Conservation (phyloP, 768 basidiomycete genomes). For the Russula virescens region DNA sequence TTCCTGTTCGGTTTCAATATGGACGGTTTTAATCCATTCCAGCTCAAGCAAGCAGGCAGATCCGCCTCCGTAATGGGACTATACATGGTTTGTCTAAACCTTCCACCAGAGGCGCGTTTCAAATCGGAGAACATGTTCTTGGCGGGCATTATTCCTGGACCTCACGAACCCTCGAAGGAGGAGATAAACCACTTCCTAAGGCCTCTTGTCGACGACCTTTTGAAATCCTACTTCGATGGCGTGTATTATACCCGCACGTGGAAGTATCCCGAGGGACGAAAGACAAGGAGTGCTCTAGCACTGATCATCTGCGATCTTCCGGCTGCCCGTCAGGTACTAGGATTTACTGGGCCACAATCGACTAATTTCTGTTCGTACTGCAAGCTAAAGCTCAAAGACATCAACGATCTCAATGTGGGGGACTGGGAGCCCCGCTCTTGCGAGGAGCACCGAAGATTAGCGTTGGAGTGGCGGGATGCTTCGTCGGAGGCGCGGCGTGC, state of each 20-base stretch:
- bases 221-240: slow-evolving; percentile 33
- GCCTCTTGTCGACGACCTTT: slow-evolving; percentile 36
- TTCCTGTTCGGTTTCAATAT: background rate
- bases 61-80: background rate
- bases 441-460: slow-evolving; percentile 10
- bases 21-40: background rate
- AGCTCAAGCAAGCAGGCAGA: background rate
- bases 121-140: slow-evolving; percentile 39
- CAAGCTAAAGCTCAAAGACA: background rate
- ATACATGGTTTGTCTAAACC: background rate
- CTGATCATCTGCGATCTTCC: background rate
- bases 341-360: background rate
- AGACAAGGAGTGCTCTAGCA: background rate
- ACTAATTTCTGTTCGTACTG: background rate
- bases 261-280: slow-evolving; percentile 1
- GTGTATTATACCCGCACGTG: slow-evolving; percentile 29
- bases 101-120: slow-evolving; percentile 31
- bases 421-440: background rate
- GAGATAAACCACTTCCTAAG: slow-evolving; percentile 37
- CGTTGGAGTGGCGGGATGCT: slow-evolving; percentile 25
- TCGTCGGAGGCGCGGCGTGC: slow-evolving; percentile 5
- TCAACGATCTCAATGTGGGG: background rate
- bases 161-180: slow-evolving; percentile 31
- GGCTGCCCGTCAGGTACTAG: background rate
- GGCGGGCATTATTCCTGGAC: slow-evolving; percentile 39